phyloP scores from a whole-genome alignment of 2,329 filamentous ascomycete species.

The Scorias spongiosa region DNA sequence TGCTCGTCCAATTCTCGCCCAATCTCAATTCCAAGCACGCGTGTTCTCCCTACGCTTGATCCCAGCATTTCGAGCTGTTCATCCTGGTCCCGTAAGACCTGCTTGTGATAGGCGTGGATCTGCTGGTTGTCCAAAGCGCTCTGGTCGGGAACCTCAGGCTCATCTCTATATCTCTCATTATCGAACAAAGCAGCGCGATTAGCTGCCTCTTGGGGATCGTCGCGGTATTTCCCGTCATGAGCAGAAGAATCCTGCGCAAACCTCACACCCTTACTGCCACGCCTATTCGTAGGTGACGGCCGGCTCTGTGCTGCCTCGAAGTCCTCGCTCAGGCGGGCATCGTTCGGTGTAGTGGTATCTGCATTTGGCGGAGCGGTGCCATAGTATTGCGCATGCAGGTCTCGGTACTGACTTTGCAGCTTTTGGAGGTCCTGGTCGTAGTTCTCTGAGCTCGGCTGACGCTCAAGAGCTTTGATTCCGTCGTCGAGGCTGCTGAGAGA shows the following conservation, averaged over 20 bases:
- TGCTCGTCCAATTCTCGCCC: constrained; percentile 91
- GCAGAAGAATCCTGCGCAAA: constrained; percentile 51
- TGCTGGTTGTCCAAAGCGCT: constrained; percentile 59
- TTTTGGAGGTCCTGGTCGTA: constrained; percentile 44
- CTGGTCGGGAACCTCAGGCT: constrained; percentile 42
- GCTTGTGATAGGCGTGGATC: constrained; percentile 70
- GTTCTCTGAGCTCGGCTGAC: constrained; percentile 38
- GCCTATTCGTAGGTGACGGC: constrained; percentile 41
- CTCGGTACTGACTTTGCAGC: constrained; percentile 59
- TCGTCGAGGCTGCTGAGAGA: constrained; percentile 77
- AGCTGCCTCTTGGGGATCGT: constrained; percentile 19
- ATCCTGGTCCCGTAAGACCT: constrained; percentile 77
- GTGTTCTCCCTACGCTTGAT: constrained; percentile 72
- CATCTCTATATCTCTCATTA: constrained; percentile 46
- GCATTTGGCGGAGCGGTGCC: constrained; percentile 39
- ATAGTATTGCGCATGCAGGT: constrained; percentile 68
- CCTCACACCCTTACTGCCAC: constrained; percentile 40
- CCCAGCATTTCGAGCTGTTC: constrained; percentile 80
- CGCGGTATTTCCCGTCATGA: constrained; percentile 1
- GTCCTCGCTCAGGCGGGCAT: constrained; percentile 45
- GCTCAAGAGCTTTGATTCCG: constrained; percentile 55
- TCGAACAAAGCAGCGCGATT: constrained; percentile 46
- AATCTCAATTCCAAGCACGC: constrained; percentile 89
- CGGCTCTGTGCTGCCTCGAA: constrained; percentile 44
- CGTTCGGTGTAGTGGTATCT: constrained; percentile 47